Percentiles rank a stretch among this genome's conserved stretches.
Evolutionary conservation across 768 basidiomycete species (phyloP).

Genomic region (Collybiopsis confluens): DNA sequence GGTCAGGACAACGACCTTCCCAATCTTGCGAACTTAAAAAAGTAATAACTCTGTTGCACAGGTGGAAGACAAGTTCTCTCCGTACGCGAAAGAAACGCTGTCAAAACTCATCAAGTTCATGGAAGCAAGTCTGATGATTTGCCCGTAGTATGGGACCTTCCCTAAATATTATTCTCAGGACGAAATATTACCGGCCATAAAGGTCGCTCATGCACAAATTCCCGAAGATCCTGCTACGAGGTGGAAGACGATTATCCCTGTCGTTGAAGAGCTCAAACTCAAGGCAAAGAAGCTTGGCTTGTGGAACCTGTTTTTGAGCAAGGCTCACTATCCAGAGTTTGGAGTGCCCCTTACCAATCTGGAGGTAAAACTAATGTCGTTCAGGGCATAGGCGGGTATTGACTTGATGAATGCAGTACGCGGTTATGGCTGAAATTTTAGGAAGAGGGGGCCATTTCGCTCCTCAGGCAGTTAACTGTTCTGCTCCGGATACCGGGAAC

Average conservation of each 20-base stretch:
- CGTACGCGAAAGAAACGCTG: constrained; percentile 82
- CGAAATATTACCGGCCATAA: constrained; percentile 79
- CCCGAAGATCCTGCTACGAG: constrained; percentile 68
- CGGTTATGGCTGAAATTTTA: constrained; percentile 94
- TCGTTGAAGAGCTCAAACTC: constrained; percentile 80
- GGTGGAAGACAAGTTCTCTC: constrained; percentile 92
- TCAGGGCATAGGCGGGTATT: background rate
- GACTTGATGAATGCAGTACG: constrained; percentile 58
- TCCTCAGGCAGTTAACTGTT: constrained; percentile 87
- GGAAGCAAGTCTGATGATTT: constrained; percentile 45
- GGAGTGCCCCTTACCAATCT: constrained; percentile 91
- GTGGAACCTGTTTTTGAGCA: constrained; percentile 97
- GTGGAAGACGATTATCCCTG: constrained; percentile 81
- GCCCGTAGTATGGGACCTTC: background rate
- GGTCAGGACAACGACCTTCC: constrained; percentile 35
- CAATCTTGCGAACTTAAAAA: background rate
- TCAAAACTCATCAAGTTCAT: constrained; percentile 81
- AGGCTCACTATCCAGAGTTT: constrained; percentile 84
- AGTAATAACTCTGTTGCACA: constrained; percentile 20
- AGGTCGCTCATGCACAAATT: constrained; percentile 76
- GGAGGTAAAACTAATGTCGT: constrained; percentile 54
- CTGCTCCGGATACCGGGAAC: constrained; percentile 93
- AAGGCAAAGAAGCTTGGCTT: constrained; percentile 87
- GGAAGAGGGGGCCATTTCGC: constrained; percentile 80
- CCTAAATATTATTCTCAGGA: constrained; percentile 44